phyloP scores from a whole-genome alignment of 768 basidiomycete genomes.

The Exidia glandulosa region DNA sequence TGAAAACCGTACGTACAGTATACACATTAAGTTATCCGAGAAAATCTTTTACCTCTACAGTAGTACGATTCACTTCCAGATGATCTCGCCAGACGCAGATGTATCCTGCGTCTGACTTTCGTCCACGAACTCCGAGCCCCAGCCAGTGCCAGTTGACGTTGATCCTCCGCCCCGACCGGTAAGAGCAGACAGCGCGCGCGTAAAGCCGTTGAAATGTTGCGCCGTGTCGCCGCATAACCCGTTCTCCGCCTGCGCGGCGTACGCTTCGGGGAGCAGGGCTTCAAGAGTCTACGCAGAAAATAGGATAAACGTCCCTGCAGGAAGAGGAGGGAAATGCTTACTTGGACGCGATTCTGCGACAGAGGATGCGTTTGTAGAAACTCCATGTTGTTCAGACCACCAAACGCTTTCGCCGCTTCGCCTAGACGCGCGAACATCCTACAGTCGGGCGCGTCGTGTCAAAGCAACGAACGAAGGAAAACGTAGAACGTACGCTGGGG shows the following conservation, averaged over 20 bases:
- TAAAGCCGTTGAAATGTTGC: background rate
- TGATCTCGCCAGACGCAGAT: too few relatives aligned
- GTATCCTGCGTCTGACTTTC: too few relatives aligned
- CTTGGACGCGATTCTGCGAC: conserved; percentile 60
- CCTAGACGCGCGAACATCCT: conserved; percentile 68
- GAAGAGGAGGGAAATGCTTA: conserved; percentile 20
- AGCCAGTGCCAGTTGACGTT: background rate
- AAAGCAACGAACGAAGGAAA: background rate
- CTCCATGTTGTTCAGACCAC: conserved; percentile 24
- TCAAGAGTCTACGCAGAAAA: conserved; percentile 33
- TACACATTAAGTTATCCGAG: too few relatives aligned
- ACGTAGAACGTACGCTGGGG: conserved; percentile 46
- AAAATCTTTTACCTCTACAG: too few relatives aligned
- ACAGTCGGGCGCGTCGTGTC: too few relatives aligned
- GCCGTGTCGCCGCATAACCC: background rate
- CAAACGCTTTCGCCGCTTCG: conserved; percentile 34
- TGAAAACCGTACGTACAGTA: too few relatives aligned
- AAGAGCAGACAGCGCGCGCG: background rate
- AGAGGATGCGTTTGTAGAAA: conserved; percentile 80
- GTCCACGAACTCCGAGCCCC: background rate
- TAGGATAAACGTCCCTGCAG: background rate
- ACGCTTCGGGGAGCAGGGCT: conserved; percentile 45
- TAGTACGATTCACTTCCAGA: too few relatives aligned
- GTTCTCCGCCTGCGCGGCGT: conserved; percentile 39
- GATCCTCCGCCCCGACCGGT: background rate